phyloP scores from a whole-genome alignment of 805 yeast species.

The Saccharomycopsis fodiens region DNA sequence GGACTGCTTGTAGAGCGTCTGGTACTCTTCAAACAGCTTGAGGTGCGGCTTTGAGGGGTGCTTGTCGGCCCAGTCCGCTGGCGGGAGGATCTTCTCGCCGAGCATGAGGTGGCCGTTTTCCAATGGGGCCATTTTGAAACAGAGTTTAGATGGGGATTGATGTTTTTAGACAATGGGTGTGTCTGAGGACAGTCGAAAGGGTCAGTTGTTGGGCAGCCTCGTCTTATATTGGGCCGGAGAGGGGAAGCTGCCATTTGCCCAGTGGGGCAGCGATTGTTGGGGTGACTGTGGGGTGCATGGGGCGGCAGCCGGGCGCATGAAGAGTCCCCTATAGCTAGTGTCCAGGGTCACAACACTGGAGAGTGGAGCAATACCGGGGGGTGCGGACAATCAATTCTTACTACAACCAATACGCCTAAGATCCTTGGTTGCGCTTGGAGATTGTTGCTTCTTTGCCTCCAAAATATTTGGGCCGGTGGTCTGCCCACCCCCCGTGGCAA shows the following conservation, averaged over 20 bases:
- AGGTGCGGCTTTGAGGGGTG: slow-evolving; percentile 43
- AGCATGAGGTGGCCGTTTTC: slow-evolving; percentile 28
- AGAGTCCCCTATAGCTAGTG: too few species aligned
- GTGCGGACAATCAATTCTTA: too few species aligned
- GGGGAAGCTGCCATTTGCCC: neutral
- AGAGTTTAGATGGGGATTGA: neutral
- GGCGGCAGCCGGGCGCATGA: too few species aligned
- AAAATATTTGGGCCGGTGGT: too few species aligned
- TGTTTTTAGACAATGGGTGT: neutral
- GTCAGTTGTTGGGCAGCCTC: neutral
- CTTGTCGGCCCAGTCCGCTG: slow-evolving; percentile 20
- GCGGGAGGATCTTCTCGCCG: slow-evolving; percentile 24
- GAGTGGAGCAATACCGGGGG: too few species aligned
- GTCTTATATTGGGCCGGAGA: neutral
- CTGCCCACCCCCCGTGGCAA: too few species aligned
- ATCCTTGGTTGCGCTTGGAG: too few species aligned
- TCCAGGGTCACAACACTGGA: too few species aligned
- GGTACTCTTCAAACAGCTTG: slow-evolving; percentile 42
- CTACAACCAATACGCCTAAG: too few species aligned
- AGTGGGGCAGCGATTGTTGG: neutral
- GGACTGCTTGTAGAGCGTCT: slow-evolving; percentile 45
- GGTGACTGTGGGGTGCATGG: too few species aligned
- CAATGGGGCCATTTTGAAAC: slow-evolving; percentile 9
- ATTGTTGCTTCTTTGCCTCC: too few species aligned
- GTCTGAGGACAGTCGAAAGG: neutral